Conservation (phyloP, 2,329 filamentous ascomycete genomes). For the Xylaria sp. region DNA sequence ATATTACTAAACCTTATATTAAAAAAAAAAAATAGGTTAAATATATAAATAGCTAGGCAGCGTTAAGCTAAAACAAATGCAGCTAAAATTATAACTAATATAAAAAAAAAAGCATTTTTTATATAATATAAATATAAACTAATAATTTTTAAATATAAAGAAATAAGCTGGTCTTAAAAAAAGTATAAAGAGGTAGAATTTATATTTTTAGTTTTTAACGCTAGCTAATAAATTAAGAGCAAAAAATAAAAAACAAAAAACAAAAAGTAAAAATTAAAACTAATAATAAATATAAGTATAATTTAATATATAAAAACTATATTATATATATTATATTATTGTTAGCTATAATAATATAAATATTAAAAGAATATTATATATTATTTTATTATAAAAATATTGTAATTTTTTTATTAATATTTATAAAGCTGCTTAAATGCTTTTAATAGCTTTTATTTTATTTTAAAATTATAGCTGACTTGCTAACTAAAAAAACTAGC, state of each 20-base stretch:
- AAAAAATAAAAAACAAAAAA: too few species aligned
- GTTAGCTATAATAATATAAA: too few species aligned
- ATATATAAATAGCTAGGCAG: constrained; percentile 1
- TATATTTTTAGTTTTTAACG: background rate
- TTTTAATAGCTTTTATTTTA: too few species aligned
- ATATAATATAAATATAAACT: background rate
- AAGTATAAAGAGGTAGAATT: background rate
- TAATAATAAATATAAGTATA: too few species aligned
- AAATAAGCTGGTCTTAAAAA: background rate
- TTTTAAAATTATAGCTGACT: background rate
- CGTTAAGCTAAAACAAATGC: background rate
- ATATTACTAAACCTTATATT: constrained; percentile 6
- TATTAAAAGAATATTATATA: too few species aligned
- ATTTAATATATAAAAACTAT: too few species aligned
- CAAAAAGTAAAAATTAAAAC: too few species aligned
- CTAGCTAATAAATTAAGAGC: background rate
- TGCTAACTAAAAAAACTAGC: background rate
- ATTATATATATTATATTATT: too few species aligned
- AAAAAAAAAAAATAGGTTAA: constrained; percentile 6
- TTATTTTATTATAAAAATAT: background rate
- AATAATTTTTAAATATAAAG: background rate
- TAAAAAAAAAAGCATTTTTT: constrained; percentile 1
- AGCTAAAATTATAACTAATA: background rate
- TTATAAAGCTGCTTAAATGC: too few species aligned
- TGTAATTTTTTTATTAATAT: too few species aligned